Base-by-base conservation (phyloP, 768 basidiomycete genomes). In the Amyloporia xantha region DNA sequence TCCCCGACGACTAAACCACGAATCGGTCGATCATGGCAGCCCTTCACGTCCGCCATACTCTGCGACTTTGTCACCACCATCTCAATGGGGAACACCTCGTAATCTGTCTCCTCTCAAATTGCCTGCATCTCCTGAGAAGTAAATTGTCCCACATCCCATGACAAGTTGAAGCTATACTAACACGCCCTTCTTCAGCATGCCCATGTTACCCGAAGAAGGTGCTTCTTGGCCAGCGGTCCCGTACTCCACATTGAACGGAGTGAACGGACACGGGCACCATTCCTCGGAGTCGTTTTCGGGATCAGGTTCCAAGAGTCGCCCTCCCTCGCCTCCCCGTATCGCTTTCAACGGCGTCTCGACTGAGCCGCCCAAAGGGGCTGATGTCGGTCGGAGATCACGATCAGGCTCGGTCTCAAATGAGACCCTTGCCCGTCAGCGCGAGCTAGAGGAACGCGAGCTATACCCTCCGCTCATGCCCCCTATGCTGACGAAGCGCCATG, bases 271-370 rank as follows among this genome's bases (percentile, higher is more conserved):
- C 13, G 4, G 36, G 11, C 23, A 10, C 24, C 9, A 13, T 15
- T 7, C 7, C 7, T 42, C 33, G 12, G 20, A 24, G 4, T 26
- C 36, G 9, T 52, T 27, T 37, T 27, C 37, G 6, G 12, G 15
- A 12, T 17, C 36, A 7, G 37, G 15, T 5, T n/a, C 7, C 67
- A 74, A 71, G 52, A 71, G 53, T 55, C 56, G 62, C 56, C 53
- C 54, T 41, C 76, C 72, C 20, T 74, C 76, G n/a, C 80, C 78
- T 23, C 84, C 86, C 13, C 72, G 68, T 28, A 67, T 86, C 30
- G 77, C 85, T 9, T 64, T 86, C 51, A 87, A 87, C 59, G 86
- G 86, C 24, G 67, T 86, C 33, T 76, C 83, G 10, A 78, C 81
- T 13, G 71, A 77, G 47, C 73, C 78, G 38, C 82, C 84, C 11